Base-by-base conservation (phyloP, 2,329 filamentous ascomycete species). In the Incumbomyces lentus region DNA sequence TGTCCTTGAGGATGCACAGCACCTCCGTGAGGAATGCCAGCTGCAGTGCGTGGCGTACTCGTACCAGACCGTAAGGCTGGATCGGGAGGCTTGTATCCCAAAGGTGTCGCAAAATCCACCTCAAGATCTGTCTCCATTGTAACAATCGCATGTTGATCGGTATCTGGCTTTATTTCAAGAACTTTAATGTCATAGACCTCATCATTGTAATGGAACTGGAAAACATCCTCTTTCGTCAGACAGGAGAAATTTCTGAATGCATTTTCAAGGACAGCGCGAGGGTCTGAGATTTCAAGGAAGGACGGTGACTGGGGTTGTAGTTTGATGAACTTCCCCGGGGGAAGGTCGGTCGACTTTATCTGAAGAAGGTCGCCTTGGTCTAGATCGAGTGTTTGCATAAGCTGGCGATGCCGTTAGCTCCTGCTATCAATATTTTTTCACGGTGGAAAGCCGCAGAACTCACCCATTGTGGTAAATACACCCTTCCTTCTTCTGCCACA, bases 201-300 rank as follows among this genome's bases (percentile, higher is more conserved):
- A 61, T 96, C 89, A 64, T 98, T 98, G 70, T 98, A 98, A 57
- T 83, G 77, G 64, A 98, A 98, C 53, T 86, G 93, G 73, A 98
- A 98, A 36, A 95, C 75, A 61, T 98, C 92, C 53, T 88, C 89
- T 60, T 89, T 86, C 2, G 89, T 95, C 13, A 96, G 75, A 42
- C 90, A 90, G 13, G 89, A 86, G 68, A 96, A 98, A 66, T 93
- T 93, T 36, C 90, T 82, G 68, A 98, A 95, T 0, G 88, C 90
- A 58, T 92, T 92, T 68, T 98, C 92, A 26, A 98, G 79, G 11
- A 98, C 92, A 34, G 92, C 92, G 68, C 95, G 95, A 17, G 92
- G 92, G 59, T 98, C 92, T 58, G 84, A 90, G 62, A 98, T 96
- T 38, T 96, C 90, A 53, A 98, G 83, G 67, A 98, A 98, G 58